Base-by-base conservation (phyloP, 2,329 filamentous ascomycete species). In the Fusarium sp. region DNA sequence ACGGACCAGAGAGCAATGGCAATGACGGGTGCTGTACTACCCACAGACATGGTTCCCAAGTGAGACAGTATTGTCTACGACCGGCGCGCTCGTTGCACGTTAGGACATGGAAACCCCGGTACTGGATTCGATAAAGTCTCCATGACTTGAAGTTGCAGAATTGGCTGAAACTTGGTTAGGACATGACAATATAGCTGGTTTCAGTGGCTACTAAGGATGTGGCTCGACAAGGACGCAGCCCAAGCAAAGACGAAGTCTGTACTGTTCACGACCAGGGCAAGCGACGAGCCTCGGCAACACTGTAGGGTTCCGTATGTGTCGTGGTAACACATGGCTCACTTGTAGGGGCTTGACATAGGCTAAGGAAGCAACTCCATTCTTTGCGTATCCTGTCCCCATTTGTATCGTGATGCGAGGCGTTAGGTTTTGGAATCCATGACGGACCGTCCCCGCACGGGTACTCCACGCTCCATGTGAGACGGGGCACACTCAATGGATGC, bases 21-120 rank as follows among this genome's bases (percentile, higher is more conserved):
- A 68, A 76, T 80, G 79, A 81, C 77, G 79, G 80, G 74, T 78
- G 78, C 68, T 74, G 82, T 83, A 78, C 66, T 62, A 81, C 74
- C 36, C 44, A 52, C 53, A 23, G 37, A 56, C 48, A 65, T 67
- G 59, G 50, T 41, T 55, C 39, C 43, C 44, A 46, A 54, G 64
- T 72, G 28, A 62, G 56, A 72, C 70, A 68, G 37, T 50, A 53
- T 67, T 67, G 48, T 66, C 62, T 61, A 64, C 67, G 68, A 47
- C 60, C 63, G 55, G 61, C 50, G 59, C 41, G 57, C 48, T 48
- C 44, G 71, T 73, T 41, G 61, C 54, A 60, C 60, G 46, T 18
- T 16, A 16, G 55, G n/a, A 60, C 31, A 50, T 31, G 55, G 41
- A 60, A 40, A 39, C 56, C 57, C 16, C 3, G 9, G 31, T 8